Evolutionary conservation across 306 rosid genomes (phyloP), one percentile per base, ranked within the genome.

Genomic region (Macrotyloma uniflorum): DNA sequence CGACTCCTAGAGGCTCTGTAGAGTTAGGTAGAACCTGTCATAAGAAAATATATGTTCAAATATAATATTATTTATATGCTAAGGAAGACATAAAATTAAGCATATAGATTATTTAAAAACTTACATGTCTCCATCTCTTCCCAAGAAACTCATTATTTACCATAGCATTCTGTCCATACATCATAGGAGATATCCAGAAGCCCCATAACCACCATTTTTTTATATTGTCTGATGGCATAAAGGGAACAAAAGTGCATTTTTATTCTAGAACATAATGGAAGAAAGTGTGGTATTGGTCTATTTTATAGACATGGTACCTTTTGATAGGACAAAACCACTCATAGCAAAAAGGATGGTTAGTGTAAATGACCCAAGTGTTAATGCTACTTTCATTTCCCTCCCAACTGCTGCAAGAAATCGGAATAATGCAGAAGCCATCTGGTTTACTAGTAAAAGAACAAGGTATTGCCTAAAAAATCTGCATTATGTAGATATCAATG

Each of bases 191-290:
- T 23, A 78, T 74, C 88, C 86, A 85, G 9, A 81, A 85, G 16
- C 83, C 86, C 86, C 86, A 85, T 12, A 82, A 8, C 88, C 88
- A 85, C 83, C 88, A 78, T 62, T 78, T 85, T 26, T 85, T 85
- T 11, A 85, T 67, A 6, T 50, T 50, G 12, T 18, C 57, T n/a
- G 23, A 8, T 11, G 5, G 24, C 57, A 50, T n/a, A 18, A 50
- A 50, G 24, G 22, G 24, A 8, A 16, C 13, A 50, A 50, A 18
- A 4, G 11, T 5, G 4, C 11, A 50, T 50, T 50, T 12, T 50
- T 50, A 18, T 20, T 6, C 2, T 47, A 47, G 57, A 50, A 50
- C 57, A 50, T 8, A 50, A 18, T 7, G 57, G 13, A 4, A 45
- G n/a, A 50, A 18, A 50, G 24, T 0, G 1, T 50, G 1, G 24